Conservation (phyloP, 164 flowering plant genomes). For the Umbellularia californica region DNA sequence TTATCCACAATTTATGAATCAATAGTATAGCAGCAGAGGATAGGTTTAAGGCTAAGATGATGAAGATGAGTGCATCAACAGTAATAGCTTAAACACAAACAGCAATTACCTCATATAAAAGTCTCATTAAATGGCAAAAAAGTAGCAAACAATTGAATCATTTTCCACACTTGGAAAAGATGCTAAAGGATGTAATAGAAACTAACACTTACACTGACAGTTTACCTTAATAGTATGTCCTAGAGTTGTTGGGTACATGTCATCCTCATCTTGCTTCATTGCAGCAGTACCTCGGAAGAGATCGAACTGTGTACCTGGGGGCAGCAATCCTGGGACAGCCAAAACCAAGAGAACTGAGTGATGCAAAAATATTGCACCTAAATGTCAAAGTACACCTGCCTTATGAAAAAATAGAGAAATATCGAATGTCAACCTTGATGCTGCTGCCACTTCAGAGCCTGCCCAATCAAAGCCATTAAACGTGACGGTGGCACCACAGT, state of each 20-base stretch:
- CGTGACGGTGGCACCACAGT: slow-evolving; percentile 95
- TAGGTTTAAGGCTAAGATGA: too few relatives aligned
- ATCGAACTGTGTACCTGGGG: slow-evolving; percentile 98
- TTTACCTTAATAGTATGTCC: slow-evolving; percentile 81
- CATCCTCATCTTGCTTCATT: slow-evolving; percentile 98
- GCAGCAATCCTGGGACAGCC: slow-evolving; percentile 72
- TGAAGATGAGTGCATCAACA: neutral
- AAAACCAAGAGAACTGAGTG: slow-evolving; percentile 4
- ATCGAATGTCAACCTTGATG: slow-evolving; percentile 67
- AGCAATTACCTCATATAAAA: neutral
- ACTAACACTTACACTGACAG: neutral
- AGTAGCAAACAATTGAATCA: neutral
- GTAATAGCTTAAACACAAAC: neutral
- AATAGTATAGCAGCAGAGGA: too few relatives aligned
- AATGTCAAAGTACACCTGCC: neutral
- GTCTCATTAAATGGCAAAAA: neutral
- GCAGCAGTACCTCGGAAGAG: slow-evolving; percentile 98
- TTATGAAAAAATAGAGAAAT: neutral
- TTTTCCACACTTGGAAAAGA: neutral
- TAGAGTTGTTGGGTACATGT: slow-evolving; percentile 79
- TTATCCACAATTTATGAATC: neutral
- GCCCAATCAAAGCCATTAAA: slow-evolving; percentile 95
- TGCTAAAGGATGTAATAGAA: neutral
- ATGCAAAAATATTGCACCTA: neutral
- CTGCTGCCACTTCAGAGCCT: slow-evolving; percentile 99